Percentiles rank a stretch among this genome's conserved stretches.
phyloP scores from a whole-genome alignment of 805 yeast species.

The Starmerella bombicola region DNA sequence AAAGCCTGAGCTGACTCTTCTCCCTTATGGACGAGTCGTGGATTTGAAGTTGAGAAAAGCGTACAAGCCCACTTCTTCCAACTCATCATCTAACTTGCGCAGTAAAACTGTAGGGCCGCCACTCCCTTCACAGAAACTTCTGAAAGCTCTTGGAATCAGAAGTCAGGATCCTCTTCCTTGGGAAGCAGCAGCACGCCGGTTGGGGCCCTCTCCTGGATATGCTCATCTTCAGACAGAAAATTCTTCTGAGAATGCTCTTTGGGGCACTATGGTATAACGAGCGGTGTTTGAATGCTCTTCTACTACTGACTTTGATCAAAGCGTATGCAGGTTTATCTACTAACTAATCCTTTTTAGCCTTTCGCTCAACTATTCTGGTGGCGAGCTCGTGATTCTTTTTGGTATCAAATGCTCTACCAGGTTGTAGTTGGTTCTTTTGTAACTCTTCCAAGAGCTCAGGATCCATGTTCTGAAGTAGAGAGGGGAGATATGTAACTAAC shows the following conservation, averaged over 20 bases:
- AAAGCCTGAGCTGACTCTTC: conserved; percentile 29
- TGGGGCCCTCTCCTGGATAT: conserved; percentile 80
- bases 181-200: conserved; percentile 51
- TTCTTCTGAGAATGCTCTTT: not conserved
- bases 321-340: not conserved
- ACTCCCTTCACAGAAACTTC: conserved; percentile 44
- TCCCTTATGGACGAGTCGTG: conserved; percentile 57
- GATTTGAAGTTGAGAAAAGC: conserved; percentile 25
- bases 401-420: conserved; percentile 12
- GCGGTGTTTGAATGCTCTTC: not conserved
- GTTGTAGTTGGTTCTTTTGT: conserved; percentile 22
- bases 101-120: conserved; percentile 27
- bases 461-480: conserved; percentile 25
- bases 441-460: conserved; percentile 28
- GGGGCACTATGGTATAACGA: not conserved
- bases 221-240: conserved; percentile 25
- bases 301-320: not conserved
- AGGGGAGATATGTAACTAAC: conserved; percentile 28
- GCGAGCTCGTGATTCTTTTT: conserved; percentile 27
- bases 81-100: not conserved
- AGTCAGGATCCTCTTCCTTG: conserved; percentile 62
- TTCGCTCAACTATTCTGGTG: conserved; percentile 23
- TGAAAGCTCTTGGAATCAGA: conserved; percentile 56
- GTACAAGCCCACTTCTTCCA: not conserved
- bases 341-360: conserved; percentile 7